Evolutionary conservation across 2,329 filamentous ascomycete genomes (phyloP).

Genomic region (Botrytis squamosa): DNA sequence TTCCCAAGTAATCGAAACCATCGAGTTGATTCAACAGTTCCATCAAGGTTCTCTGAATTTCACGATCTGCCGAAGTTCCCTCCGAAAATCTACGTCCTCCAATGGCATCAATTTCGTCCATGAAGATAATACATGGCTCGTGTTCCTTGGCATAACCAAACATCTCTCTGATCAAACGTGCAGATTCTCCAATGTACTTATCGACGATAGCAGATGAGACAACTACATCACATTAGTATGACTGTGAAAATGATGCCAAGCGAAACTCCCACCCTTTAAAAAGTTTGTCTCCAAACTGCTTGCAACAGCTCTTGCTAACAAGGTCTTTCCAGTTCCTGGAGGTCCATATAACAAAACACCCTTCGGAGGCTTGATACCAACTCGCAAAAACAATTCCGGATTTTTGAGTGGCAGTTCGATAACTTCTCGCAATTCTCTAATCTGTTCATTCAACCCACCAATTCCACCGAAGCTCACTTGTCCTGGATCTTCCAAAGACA

Average conservation of each 20-base stretch:
- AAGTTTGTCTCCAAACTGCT: conserved; percentile 98
- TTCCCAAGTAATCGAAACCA: conserved; percentile 97
- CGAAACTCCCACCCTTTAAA: conserved; percentile 69
- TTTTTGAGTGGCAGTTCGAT: conserved; percentile 98
- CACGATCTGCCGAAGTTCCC: conserved; percentile 93
- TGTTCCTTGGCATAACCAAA: conserved; percentile 99
- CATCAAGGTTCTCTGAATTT: conserved; percentile 98
- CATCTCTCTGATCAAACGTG: conserved; percentile 96
- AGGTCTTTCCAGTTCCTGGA: conserved; percentile 93
- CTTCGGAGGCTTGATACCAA: conserved; percentile 98
- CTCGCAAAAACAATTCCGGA: conserved; percentile 92
- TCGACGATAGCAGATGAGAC: conserved; percentile 98
- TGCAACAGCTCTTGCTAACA: conserved; percentile 90
- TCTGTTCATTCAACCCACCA: conserved; percentile 96
- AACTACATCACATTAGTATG: conserved; percentile 53
- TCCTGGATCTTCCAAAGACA: conserved; percentile 97
- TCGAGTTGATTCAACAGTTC: conserved; percentile 98
- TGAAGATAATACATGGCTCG: conserved; percentile 99
- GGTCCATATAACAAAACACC: conserved; percentile 95
- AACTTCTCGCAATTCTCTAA: conserved; percentile 93
- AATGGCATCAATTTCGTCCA: conserved; percentile 99
- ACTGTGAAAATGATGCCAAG: conserved; percentile 1
- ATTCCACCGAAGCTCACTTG: conserved; percentile 98
- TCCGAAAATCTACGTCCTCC: conserved; percentile 95
- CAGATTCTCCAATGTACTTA: conserved; percentile 99